Conservation (phyloP, 805 yeast species). For the Starmerella apicola region DNA sequence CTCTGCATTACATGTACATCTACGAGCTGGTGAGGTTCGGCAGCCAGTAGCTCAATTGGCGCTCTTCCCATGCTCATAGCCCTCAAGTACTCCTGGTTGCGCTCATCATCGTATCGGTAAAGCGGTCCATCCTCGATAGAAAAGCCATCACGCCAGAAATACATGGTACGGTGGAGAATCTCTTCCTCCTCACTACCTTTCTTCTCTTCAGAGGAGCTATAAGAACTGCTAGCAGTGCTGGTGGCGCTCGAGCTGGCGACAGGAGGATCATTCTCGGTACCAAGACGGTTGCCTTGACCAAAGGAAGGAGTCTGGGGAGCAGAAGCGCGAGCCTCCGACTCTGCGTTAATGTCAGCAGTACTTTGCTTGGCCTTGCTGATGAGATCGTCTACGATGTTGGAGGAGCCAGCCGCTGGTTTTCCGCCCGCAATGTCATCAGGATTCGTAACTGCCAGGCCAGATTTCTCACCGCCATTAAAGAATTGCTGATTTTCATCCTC, state of each 20-base stretch:
- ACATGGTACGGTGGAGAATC: slow-evolving; percentile 62
- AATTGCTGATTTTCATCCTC: slow-evolving; percentile 21
- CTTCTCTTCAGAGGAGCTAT: slow-evolving; percentile 17
- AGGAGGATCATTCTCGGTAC: slow-evolving; percentile 21
- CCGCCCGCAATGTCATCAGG: slow-evolving; percentile 32
- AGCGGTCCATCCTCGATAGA: slow-evolving; percentile 86
- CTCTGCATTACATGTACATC: slow-evolving; percentile 77
- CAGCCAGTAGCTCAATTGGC: slow-evolving; percentile 70
- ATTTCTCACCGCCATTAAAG: slow-evolving; percentile 56
- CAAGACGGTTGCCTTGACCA: slow-evolving; percentile 28
- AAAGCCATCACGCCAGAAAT: slow-evolving; percentile 95
- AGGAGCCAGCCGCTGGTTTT: slow-evolving; percentile 1
- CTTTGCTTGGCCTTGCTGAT: slow-evolving; percentile 27
- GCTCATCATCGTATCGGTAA: slow-evolving; percentile 82
- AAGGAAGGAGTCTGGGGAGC: slow-evolving; percentile 14
- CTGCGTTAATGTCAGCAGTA: too few species aligned
- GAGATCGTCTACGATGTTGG: slow-evolving; percentile 27
- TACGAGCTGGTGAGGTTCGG: slow-evolving; percentile 82
- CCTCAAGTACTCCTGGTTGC: slow-evolving; percentile 61
- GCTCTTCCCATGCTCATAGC: slow-evolving; percentile 86
- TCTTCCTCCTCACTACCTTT: slow-evolving; percentile 23
- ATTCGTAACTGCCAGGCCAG: slow-evolving; percentile 64
- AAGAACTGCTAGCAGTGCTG: slow-evolving; percentile 22
- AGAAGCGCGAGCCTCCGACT: slow-evolving; percentile 6
- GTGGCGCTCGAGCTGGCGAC: slow-evolving; percentile 27